phyloP scores from a whole-genome alignment of 78 protist species.

The Paratrimastix pyriformis region DNA sequence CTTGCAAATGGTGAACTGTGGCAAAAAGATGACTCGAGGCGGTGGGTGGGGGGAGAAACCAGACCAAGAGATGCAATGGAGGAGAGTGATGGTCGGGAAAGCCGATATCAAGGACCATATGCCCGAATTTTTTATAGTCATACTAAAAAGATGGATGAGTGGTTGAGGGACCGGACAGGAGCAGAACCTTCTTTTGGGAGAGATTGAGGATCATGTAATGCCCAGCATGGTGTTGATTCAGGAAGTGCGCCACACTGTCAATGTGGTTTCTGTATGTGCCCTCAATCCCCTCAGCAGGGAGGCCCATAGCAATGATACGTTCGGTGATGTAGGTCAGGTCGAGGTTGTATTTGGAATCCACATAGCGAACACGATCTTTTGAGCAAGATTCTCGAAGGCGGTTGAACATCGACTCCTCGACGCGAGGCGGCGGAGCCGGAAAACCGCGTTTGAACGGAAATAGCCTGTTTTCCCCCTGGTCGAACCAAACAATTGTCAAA shows the following conservation, averaged over 20 bases:
- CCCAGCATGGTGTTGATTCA: not conserved
- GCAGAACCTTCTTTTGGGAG: not conserved
- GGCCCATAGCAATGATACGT: constrained; percentile 47
- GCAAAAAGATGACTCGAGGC: too few relatives aligned
- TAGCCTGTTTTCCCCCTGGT: too few relatives aligned
- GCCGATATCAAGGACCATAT: constrained; percentile 11
- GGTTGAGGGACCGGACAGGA: too few relatives aligned
- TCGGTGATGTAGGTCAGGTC: constrained; percentile 48
- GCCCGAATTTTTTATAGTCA: not conserved
- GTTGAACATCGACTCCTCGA: too few relatives aligned
- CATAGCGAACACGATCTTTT: constrained; percentile 30
- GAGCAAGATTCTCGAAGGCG: too few relatives aligned
- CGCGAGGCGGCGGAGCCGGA: too few relatives aligned
- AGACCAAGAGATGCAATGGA: not conserved
- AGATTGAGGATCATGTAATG: constrained; percentile 27
- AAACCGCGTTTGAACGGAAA: too few relatives aligned
- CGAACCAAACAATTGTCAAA: too few relatives aligned
- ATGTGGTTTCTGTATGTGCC: constrained; percentile 27
- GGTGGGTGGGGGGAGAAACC: too few relatives aligned
- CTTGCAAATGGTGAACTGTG: not conserved
- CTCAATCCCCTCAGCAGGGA: constrained; percentile 35
- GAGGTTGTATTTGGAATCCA: constrained; percentile 29
- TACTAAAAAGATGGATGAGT: too few relatives aligned
- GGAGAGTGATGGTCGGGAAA: constrained; percentile 46
- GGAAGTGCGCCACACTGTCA: constrained; percentile 3